Percentiles rank a stretch among this genome's conserved stretches.
Conservation (phyloP, 768 basidiomycete species). For the Exsudoporus frostii region DNA sequence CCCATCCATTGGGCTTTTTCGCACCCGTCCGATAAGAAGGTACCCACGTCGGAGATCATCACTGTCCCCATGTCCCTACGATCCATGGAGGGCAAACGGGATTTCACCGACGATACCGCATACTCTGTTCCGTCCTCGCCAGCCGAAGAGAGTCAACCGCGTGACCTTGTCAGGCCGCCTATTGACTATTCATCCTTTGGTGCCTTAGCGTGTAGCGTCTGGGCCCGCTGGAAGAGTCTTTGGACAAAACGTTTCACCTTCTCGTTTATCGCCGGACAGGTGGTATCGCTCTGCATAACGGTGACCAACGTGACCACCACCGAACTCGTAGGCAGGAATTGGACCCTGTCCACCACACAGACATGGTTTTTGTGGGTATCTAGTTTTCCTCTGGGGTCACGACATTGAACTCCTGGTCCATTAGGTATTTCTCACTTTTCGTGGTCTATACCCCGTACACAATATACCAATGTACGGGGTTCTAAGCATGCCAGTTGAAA, state of each 20-base stretch:
- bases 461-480: slow-evolving; percentile 72
- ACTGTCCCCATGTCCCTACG: slow-evolving; percentile 10
- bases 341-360: slow-evolving; percentile 77
- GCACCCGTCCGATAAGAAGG: slow-evolving; percentile 12
- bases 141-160: neutral
- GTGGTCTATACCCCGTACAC: slow-evolving; percentile 83
- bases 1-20: slow-evolving; percentile 2
- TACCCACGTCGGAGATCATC: neutral
- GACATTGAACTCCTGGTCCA: neutral
- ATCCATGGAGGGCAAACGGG: slow-evolving; percentile 26
- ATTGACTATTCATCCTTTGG: slow-evolving; percentile 62
- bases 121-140: neutral
- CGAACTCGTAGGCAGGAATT: slow-evolving; percentile 65
- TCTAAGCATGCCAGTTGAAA: neutral
- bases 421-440: slow-evolving; percentile 77
- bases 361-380: slow-evolving; percentile 73
- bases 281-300: slow-evolving; percentile 85
- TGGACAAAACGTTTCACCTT: slow-evolving; percentile 76
- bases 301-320: slow-evolving; percentile 87
- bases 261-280: slow-evolving; percentile 71
- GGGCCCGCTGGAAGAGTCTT: slow-evolving; percentile 62
- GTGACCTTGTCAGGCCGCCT: slow-evolving; percentile 43
- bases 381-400: neutral
- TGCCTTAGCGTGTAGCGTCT: slow-evolving; percentile 53
- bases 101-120: slow-evolving; percentile 11